phyloP scores from a whole-genome alignment of 2,329 filamentous ascomycete species.

The Diplocarpon rosae region DNA sequence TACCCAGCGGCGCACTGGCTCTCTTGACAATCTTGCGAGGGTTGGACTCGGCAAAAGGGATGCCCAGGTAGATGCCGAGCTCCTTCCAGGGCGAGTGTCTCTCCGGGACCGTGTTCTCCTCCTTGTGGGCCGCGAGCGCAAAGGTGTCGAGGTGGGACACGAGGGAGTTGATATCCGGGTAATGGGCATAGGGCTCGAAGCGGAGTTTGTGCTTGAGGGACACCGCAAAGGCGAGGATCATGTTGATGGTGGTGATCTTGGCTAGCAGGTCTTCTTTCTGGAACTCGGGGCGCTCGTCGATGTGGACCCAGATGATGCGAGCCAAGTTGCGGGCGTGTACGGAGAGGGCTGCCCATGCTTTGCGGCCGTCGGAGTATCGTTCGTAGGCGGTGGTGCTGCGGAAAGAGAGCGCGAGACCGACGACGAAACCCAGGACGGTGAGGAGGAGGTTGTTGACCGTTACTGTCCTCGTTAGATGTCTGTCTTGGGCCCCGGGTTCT shows the following conservation, averaged over 20 bases:
- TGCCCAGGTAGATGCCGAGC: slow-evolving; percentile 60
- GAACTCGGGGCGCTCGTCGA: slow-evolving; percentile 44
- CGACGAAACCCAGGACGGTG: slow-evolving; percentile 71
- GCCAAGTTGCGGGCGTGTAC: slow-evolving; percentile 56
- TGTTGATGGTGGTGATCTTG: slow-evolving; percentile 59
- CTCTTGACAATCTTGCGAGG: slow-evolving; percentile 68
- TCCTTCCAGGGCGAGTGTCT: slow-evolving; percentile 41
- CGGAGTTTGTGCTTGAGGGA: slow-evolving; percentile 73
- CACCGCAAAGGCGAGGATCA: slow-evolving; percentile 67
- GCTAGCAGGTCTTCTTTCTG: slow-evolving; percentile 57
- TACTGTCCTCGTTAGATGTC: slow-evolving; percentile 24
- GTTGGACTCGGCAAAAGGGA: slow-evolving; percentile 68
- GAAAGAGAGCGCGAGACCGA: slow-evolving; percentile 68
- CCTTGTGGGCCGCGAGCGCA: slow-evolving; percentile 42
- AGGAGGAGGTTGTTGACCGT: slow-evolving; percentile 58
- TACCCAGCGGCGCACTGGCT: slow-evolving; percentile 61
- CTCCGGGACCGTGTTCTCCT: slow-evolving; percentile 30
- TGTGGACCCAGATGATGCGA: slow-evolving; percentile 75
- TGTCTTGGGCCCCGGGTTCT: neutral
- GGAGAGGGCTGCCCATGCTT: slow-evolving; percentile 50
- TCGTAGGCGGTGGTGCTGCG: slow-evolving; percentile 70
- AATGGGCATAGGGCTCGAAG: slow-evolving; percentile 71
- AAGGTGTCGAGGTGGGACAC: slow-evolving; percentile 67
- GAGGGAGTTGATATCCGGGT: slow-evolving; percentile 60
- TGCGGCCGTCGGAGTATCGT: slow-evolving; percentile 54